phyloP scores from a whole-genome alignment of 495 filamentous ascomycete genomes.

The Aspergillus nidulans region DNA sequence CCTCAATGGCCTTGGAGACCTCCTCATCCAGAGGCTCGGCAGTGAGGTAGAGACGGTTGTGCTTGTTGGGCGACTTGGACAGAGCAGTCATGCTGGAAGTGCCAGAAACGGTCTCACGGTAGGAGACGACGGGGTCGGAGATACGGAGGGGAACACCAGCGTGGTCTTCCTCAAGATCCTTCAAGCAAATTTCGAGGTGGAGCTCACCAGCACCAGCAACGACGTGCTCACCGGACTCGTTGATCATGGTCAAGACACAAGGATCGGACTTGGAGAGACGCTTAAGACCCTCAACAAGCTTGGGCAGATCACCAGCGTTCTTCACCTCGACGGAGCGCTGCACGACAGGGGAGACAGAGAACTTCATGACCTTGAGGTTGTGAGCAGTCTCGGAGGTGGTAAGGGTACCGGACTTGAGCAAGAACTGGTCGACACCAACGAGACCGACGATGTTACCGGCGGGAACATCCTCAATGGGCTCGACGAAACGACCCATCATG shows the following conservation, averaged over 20 bases:
- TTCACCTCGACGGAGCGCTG: slow-evolving; percentile 98
- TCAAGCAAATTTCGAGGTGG: slow-evolving; percentile 99
- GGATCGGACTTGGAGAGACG: slow-evolving; percentile 99
- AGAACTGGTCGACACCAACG: slow-evolving; percentile 99
- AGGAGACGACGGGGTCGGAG: slow-evolving; percentile 94
- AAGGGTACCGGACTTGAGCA: slow-evolving; percentile 99
- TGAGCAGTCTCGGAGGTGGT: slow-evolving; percentile 96
- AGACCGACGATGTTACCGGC: slow-evolving; percentile 99
- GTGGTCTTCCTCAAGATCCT: slow-evolving; percentile 99
- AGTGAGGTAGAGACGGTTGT: slow-evolving; percentile 97
- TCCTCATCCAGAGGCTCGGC: slow-evolving; percentile 89
- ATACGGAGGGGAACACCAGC: slow-evolving; percentile 94
- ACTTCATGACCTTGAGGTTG: slow-evolving; percentile 99
- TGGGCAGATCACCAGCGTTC: slow-evolving; percentile 99
- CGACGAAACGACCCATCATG: slow-evolving; percentile 99
- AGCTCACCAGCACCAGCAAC: slow-evolving; percentile 99
- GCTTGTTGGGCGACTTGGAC: slow-evolving; percentile 99
- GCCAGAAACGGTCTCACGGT: slow-evolving; percentile 88
- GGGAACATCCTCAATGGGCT: slow-evolving; percentile 98
- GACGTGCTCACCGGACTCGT: slow-evolving; percentile 93
- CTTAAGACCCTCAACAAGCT: slow-evolving; percentile 99
- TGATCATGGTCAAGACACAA: slow-evolving; percentile 87
- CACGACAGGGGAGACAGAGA: slow-evolving; percentile 99
- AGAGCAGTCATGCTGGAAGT: slow-evolving; percentile 90
- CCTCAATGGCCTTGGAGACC: slow-evolving; percentile 83